Conservation (phyloP, 2,329 filamentous ascomycete species). For the Ophiocordyceps camponoti-leonardi region DNA sequence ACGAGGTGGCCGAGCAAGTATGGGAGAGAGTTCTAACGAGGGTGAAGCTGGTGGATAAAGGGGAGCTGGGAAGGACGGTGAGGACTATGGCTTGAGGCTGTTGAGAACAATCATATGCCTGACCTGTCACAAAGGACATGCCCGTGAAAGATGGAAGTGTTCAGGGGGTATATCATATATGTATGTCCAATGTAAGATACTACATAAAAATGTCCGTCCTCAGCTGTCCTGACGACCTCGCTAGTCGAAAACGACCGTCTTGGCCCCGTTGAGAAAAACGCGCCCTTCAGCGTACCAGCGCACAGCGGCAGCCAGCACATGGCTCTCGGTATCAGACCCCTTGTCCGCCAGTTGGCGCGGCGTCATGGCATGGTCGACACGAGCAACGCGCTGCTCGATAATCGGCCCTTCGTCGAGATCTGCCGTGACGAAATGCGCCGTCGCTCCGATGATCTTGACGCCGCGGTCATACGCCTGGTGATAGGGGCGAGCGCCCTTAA, state of each 20-base stretch:
- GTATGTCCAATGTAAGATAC: not conserved
- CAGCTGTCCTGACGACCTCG: not conserved
- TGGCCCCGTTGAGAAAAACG: constrained; percentile 61
- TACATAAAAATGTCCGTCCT: not conserved
- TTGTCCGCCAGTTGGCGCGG: constrained; percentile 63
- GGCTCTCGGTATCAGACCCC: constrained; percentile 70
- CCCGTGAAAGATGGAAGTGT: not conserved
- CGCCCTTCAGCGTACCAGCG: constrained; percentile 70
- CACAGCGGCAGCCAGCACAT: constrained; percentile 64
- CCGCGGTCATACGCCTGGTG: constrained; percentile 76
- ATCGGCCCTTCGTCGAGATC: constrained; percentile 78
- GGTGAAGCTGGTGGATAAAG: constrained; percentile 30
- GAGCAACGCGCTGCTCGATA: constrained; percentile 66
- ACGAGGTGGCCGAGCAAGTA: constrained; percentile 38
- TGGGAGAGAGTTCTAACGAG: constrained; percentile 32
- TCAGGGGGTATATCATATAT: not conserved
- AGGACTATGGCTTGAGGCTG: constrained; percentile 18
- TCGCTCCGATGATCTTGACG: constrained; percentile 78
- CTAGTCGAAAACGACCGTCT: constrained; percentile 56
- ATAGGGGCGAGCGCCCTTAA: constrained; percentile 81
- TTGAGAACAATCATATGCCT: too few species aligned
- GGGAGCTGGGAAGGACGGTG: constrained; percentile 27
- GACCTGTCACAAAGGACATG: too few species aligned
- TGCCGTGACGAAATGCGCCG: constrained; percentile 72
- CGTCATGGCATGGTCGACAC: constrained; percentile 62